Evolutionary conservation across 805 yeast species (phyloP).

Genomic region (Candida sonorensis): DNA sequence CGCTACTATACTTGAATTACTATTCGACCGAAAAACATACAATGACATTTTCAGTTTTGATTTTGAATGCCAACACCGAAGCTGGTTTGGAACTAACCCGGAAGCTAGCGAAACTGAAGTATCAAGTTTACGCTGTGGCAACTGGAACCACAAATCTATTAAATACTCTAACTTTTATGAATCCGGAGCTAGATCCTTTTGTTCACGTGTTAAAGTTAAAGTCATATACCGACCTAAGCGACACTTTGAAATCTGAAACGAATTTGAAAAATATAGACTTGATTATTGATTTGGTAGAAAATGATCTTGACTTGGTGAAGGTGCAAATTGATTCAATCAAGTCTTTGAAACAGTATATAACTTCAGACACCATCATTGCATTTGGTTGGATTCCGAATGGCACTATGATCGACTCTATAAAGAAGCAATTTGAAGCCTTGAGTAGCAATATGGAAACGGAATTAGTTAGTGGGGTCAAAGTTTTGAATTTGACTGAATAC

Average conservation of each 20-base stretch:
- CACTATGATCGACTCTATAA: not conserved
- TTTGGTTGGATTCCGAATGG: not conserved
- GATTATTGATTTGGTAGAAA: not conserved
- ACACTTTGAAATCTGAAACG: not conserved
- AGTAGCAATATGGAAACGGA: not conserved
- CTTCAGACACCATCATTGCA: not conserved
- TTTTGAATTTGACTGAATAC: not conserved
- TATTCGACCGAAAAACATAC: not conserved
- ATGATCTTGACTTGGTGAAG: not conserved
- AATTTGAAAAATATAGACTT: not conserved
- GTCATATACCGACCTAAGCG: not conserved
- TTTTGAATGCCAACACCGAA: conserved; percentile 1
- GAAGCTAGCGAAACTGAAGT: not conserved
- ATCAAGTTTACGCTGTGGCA: not conserved
- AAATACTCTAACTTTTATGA: not conserved
- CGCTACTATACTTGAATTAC: no score
- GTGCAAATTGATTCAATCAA: conserved; percentile 9
- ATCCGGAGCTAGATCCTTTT: not conserved
- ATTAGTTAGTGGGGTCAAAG: not conserved
- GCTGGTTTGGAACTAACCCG: not conserved
- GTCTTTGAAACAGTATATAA: not conserved
- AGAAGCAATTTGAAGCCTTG: not conserved
- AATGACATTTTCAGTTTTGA: not conserved
- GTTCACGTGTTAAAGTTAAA: not conserved
- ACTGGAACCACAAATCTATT: not conserved